These are phyloP conservation scores for Alliaria petiolata DNA, from an alignment of 345 rosid genomes.

Conservation along the genomic window DNA sequence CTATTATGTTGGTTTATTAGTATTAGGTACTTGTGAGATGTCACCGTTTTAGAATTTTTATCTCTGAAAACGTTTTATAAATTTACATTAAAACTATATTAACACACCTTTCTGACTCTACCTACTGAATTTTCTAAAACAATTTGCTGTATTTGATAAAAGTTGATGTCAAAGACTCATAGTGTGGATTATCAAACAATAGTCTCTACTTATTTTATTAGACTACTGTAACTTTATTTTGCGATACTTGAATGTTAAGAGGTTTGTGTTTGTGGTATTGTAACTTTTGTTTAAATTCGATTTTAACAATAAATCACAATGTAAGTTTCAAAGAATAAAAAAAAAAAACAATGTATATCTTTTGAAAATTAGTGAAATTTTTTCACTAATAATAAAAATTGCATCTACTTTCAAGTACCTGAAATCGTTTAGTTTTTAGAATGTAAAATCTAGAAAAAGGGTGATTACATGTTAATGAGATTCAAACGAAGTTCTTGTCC, in stretches of 20 bases:
- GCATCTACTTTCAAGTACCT: background rate
- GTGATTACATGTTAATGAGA: background rate
- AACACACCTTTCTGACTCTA: background rate
- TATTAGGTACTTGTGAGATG: conserved; percentile 4
- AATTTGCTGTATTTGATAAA: background rate
- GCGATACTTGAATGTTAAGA: background rate
- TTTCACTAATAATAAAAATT: background rate
- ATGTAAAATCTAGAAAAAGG: background rate
- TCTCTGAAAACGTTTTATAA: background rate
- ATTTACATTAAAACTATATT: background rate
- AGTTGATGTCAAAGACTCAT: background rate
- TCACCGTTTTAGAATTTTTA: background rate
- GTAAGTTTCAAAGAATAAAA: too few species aligned
- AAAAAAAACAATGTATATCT: too few species aligned
- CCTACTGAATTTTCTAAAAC: background rate
- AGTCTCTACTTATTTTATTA: too few species aligned
- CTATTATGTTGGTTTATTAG: background rate
- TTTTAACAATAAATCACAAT: background rate
- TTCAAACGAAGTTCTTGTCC: background rate
- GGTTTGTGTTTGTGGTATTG: background rate
- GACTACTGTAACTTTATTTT: background rate
- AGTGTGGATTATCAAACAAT: background rate
- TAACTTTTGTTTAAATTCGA: background rate
- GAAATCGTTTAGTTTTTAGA: background rate
- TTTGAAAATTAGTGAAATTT: too few species aligned